These are phyloP conservation scores for Mycena sp. DNA, from an alignment of 1,284 basidiomycete genomes.

Conservation along the genomic window DNA sequence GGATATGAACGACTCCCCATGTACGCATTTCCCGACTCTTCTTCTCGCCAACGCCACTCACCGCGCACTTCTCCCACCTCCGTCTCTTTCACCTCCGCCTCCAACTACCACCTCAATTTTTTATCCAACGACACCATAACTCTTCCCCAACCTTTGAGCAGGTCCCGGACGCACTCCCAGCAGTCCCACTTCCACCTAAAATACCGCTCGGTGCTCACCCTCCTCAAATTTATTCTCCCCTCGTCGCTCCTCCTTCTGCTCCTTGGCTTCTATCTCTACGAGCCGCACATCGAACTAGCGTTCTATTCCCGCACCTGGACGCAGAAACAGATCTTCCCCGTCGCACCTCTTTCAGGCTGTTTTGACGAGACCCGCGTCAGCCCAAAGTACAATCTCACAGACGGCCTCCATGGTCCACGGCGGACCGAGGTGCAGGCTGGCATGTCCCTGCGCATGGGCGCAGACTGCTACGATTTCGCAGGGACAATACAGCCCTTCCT, in stretches of 20 bases:
- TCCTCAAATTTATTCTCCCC: constrained; percentile 45
- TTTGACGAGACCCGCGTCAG: constrained; percentile 71
- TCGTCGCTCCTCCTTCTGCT: constrained; percentile 52
- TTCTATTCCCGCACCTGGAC: constrained; percentile 84
- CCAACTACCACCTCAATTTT: constrained; percentile 18
- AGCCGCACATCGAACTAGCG: constrained; percentile 84
- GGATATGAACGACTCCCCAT: constrained; percentile 48
- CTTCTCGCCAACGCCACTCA: constrained; percentile 35
- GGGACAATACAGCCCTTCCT: constrained; percentile 65
- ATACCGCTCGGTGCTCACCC: constrained; percentile 38
- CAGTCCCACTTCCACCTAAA: constrained; percentile 33
- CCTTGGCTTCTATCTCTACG: constrained; percentile 66
- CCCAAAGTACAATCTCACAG: constrained; percentile 74
- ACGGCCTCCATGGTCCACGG: constrained; percentile 67
- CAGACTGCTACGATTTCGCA: constrained; percentile 91
- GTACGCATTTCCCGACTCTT: constrained; percentile 41
- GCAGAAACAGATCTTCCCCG: constrained; percentile 68
- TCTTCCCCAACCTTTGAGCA: constrained; percentile 29
- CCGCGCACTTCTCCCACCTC: constrained; percentile 9
- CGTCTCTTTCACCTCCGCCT: not conserved
- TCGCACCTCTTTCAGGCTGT: constrained; percentile 75
- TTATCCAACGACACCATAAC: constrained; percentile 26
- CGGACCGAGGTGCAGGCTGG: constrained; percentile 81
- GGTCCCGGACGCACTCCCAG: constrained; percentile 31
- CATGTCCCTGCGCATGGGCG: constrained; percentile 75